Evolutionary conservation across 2,329 filamentous ascomycete species (phyloP).

Genomic region (Pseudogymnoascus pannorum): DNA sequence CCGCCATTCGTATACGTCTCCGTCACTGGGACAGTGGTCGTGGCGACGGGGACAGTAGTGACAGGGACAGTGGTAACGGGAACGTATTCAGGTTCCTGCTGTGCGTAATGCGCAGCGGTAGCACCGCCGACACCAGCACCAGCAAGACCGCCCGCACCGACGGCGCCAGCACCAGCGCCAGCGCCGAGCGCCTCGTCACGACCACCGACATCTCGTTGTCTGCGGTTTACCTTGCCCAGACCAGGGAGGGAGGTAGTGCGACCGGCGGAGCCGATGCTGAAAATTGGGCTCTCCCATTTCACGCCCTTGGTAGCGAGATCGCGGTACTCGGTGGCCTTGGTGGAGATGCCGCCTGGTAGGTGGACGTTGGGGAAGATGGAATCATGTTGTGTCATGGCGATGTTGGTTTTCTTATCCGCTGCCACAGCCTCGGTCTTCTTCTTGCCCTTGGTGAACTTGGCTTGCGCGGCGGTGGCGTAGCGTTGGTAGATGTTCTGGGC

Average conservation of each 20-base stretch:
- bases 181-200: not conserved
- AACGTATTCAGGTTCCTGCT: not conserved
- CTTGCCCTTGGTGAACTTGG: slow-evolving; percentile 66
- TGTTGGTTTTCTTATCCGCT: slow-evolving; percentile 68
- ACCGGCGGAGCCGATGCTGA: slow-evolving; percentile 72
- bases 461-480: slow-evolving; percentile 70
- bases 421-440: slow-evolving; percentile 65
- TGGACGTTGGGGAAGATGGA: slow-evolving; percentile 86
- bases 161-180: not conserved
- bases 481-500: slow-evolving; percentile 78
- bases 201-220: slow-evolving; percentile 31
- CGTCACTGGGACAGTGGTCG: not conserved
- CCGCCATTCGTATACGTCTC: not conserved
- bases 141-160: not conserved
- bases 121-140: not conserved
- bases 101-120: not conserved
- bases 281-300: slow-evolving; percentile 90
- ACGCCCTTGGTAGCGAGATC: slow-evolving; percentile 82
- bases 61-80: not conserved
- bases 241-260: slow-evolving; percentile 65
- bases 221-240: slow-evolving; percentile 46
- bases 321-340: slow-evolving; percentile 90
- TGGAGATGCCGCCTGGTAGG: slow-evolving; percentile 80
- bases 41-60: not conserved
- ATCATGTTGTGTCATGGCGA: slow-evolving; percentile 80